Base-by-base conservation (phyloP, 805 yeast genomes). In the Candida jianshihensis region DNA sequence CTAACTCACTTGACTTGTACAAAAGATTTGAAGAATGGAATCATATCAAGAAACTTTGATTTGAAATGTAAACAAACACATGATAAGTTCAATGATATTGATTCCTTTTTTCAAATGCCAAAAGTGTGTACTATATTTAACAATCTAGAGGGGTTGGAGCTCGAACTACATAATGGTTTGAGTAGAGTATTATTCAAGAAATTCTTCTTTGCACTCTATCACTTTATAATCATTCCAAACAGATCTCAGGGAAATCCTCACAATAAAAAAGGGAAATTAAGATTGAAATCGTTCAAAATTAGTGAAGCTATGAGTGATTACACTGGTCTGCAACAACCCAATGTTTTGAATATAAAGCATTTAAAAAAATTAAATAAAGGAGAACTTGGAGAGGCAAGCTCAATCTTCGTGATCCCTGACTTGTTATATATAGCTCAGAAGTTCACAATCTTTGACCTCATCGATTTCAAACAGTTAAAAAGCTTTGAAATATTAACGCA, bases 131-230 rank as follows among this genome's bases (percentile, higher is more conserved):
- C 16, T 8, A 32, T 37, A n/a, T 37, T 42, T 19, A 13, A 13
- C 8, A 12, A 15, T 3, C 21, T 42, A 6, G 20, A 37, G 6
- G 13, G 12, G 13, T 17, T 39, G 4, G 21, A 30, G 7, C 4
- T 42, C 5, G 34, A 25, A 4, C 19, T 33, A 5, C 46, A 40
- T 34, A 26, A 40, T 37, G 41, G 46, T 2, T 31, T 35, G 21
- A 40, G 31, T 24, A 19, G 46, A 29, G 10, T 27, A 6, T 13
- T 42, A 5, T 34, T 42, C 24, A 40, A 31, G 37, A 35, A 40
- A 19, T 37, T 42, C 15, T 19, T 41, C 21, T 40, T 30, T 18
- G 6, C 30, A 9, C 4, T 42, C 4, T 26, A 33, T 29, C 20
- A 35, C 11, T 19, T 28, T 10, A 26, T 30, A 25, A 30, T 33